Base-by-base conservation (phyloP, 2,329 filamentous ascomycete species). In the Ceratocystis destructans region DNA sequence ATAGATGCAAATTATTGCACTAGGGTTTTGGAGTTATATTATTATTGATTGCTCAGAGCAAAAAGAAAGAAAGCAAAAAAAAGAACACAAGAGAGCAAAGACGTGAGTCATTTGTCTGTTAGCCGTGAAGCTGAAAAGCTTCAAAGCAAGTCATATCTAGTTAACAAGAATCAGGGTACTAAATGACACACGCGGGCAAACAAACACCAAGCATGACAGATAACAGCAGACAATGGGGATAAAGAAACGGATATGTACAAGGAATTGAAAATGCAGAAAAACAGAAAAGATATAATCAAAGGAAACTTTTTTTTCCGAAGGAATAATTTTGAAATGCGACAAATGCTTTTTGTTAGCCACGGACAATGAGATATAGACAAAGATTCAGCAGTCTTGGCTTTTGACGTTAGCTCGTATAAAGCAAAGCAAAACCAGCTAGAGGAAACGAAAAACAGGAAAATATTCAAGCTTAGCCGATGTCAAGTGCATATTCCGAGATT, bases 401-500 rank as follows among this genome's bases (percentile, higher is more conserved):
- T 10, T n/a, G 28, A 31, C 45, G n/a, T 64, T 62, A 12, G 10
- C 3, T 22, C n/a, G 12, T 33, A 7, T 22, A 20, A 25, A 61
- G 37, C 64, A 55, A 61, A 3, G 25, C 45, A 48, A 37, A 57
- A n/a, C 50, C 15, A 33, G 8, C 45, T 1, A 37, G 45, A 45
- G 10, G 15, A 22, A 3, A 55, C 5, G 64, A 62, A 37, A 22
- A 59, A 41, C 12, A 28, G 17, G 59, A 48, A 63, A 65, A 61
- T 31, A 65, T 22, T 63, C 45, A 41, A 33, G 61, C 22, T 65
- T 53, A 62, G 64, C 7, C n/a, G 53, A 46, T 44, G 37, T 41
- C 3, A 25, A 37, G 53, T 53, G 48, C 20, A 67, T 64, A 64
- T 59, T 41, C 66, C 41, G 45, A 48, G 8, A 61, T 48, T 46